Evolutionary conservation across 257 asterid genomes (phyloP).

Genomic region (Lycium barbarum): DNA sequence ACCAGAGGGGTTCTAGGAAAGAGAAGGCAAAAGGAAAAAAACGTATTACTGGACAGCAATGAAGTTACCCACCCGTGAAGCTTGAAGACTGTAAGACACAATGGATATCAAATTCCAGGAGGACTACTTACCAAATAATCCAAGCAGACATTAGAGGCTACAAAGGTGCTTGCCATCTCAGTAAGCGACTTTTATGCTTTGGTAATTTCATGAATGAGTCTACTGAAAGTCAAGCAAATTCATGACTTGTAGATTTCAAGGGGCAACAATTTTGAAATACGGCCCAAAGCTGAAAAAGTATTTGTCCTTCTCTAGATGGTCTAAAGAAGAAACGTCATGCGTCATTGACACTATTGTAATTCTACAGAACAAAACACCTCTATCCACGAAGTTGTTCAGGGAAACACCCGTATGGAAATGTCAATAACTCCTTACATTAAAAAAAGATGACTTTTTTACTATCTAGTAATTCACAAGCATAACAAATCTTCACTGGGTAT

Average conservation of each 20-base stretch:
- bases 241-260: background rate
- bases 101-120: background rate
- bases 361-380: background rate
- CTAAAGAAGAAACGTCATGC: background rate
- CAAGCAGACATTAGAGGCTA: background rate
- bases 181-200: background rate
- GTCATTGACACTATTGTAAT: background rate
- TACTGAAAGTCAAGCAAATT: background rate
- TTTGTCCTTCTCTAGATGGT: background rate
- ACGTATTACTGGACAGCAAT: background rate
- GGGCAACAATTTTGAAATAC: background rate
- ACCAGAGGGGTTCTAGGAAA: background rate
- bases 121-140: conserved; percentile 14
- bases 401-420: background rate
- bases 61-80: background rate
- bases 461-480: background rate
- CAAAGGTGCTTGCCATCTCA: background rate
- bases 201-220: background rate
- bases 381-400: conserved; percentile 3
- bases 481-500: too few species aligned
- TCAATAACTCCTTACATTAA: background rate
- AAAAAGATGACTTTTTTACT: background rate
- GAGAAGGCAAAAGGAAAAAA: background rate
- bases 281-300: background rate
- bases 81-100: background rate